phyloP scores from a whole-genome alignment of 495 filamentous ascomycete genomes.

The Paragyromitra xinjiangensis region DNA sequence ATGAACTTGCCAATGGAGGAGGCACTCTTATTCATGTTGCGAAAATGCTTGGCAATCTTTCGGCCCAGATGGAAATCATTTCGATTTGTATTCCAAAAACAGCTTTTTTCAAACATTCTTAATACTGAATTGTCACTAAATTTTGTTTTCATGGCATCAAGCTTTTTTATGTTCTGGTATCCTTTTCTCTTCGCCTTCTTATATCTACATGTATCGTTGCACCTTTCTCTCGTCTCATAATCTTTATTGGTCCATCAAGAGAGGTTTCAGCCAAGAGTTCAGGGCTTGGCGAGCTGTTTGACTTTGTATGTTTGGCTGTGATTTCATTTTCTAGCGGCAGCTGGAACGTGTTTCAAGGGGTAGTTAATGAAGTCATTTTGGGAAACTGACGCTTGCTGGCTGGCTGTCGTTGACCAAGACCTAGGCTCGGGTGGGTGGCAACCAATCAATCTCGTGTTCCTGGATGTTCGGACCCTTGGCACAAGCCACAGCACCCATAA shows the following conservation, averaged over 20 bases:
- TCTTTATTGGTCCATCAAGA: slow-evolving; percentile 12
- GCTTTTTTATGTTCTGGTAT: neutral
- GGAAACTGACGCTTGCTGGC: slow-evolving; percentile 21
- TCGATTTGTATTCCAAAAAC: too few relatives aligned
- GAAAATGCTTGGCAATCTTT: too few relatives aligned
- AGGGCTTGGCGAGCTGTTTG: neutral
- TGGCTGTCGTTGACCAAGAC: neutral
- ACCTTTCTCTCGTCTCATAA: slow-evolving; percentile 1
- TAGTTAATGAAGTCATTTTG: slow-evolving; percentile 37
- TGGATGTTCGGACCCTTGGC: slow-evolving; percentile 15
- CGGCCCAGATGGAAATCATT: too few relatives aligned
- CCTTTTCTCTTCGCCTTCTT: neutral
- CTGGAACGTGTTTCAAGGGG: slow-evolving; percentile 38
- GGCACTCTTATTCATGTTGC: too few relatives aligned
- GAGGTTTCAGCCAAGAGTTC: slow-evolving; percentile 7
- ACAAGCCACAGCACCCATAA: slow-evolving; percentile 30
- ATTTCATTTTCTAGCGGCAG: slow-evolving; percentile 20
- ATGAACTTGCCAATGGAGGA: too few relatives aligned
- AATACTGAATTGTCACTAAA: too few relatives aligned
- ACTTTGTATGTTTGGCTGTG: slow-evolving; percentile 25
- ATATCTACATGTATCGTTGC: neutral
- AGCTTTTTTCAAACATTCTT: too few relatives aligned
- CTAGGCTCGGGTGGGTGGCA: neutral
- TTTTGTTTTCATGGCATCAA: neutral
- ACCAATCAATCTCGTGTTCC: slow-evolving; percentile 17